Percentiles rank a stretch among this genome's conserved stretches.
These are phyloP conservation scores for Phytopythium mirpurense DNA, from an alignment of 352 stramenopile species.

Conservation along the genomic window DNA sequence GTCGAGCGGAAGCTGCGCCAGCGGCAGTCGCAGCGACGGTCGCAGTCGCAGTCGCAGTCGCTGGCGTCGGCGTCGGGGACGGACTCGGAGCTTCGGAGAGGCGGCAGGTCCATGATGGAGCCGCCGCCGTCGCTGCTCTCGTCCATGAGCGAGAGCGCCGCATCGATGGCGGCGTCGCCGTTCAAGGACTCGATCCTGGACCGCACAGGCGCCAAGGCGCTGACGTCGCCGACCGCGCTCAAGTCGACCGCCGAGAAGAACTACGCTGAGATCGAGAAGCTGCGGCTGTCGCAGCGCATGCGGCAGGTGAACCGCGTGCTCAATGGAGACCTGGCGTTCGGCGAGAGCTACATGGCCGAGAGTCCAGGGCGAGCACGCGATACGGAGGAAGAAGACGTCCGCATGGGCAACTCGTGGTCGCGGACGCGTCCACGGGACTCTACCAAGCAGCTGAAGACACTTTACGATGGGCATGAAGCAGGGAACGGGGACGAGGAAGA, in stretches of 20 bases:
- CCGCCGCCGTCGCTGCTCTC: slow-evolving; percentile 33
- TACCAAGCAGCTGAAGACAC: background rate
- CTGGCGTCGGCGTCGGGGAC: background rate
- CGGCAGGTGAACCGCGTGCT: slow-evolving; percentile 68
- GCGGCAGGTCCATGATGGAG: slow-evolving; percentile 18
- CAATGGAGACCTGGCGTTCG: slow-evolving; percentile 46
- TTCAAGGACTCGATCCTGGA: slow-evolving; percentile 32
- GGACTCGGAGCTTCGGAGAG: background rate
- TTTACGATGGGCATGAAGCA: no score
- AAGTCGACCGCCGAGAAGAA: slow-evolving; percentile 45
- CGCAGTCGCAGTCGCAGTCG: background rate
- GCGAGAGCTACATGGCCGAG: slow-evolving; percentile 42
- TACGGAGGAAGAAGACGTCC: background rate
- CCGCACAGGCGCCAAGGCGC: background rate
- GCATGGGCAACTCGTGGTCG: background rate
- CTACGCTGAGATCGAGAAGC: slow-evolving; percentile 53
- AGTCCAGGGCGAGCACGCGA: background rate
- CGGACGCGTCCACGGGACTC: background rate
- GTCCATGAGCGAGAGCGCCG: slow-evolving; percentile 18
- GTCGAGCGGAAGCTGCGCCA: slow-evolving; percentile 62
- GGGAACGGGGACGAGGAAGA: slow-evolving; percentile 12
- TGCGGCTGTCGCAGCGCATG: slow-evolving; percentile 55
- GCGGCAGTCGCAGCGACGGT: slow-evolving; percentile 11
- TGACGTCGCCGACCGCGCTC: background rate
- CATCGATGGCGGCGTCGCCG: slow-evolving; percentile 9